Evolutionary conservation across 1,284 basidiomycete species (phyloP), one percentile per base, ranked within the genome.

Genomic region (Chondrostereum purpureum): DNA sequence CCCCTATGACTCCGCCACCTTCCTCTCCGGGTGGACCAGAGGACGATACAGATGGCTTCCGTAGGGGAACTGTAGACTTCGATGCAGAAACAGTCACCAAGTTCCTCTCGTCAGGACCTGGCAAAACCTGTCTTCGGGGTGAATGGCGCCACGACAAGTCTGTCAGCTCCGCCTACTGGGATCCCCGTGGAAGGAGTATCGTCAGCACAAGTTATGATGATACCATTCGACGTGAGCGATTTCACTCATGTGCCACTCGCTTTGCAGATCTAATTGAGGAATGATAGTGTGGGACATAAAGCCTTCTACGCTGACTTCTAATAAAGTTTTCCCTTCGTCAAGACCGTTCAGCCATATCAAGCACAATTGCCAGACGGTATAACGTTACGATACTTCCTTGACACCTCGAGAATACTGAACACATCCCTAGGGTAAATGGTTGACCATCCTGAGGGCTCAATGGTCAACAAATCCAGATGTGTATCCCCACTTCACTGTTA

Each of bases 171-270:
- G 88, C 83, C 0, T 89, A 82, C 53, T 90, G 87, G 87, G 86
- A 89, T 58, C 76, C 85, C 5, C 68, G 80, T 46, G 87, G 87
- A 10, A 73, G 81, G 24, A 70, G 76, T 42, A 80, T 90, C 49
- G 78, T 89, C 33, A 88, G 84, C 60, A 90, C 88, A 4, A 80
- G 80, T 57, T 89, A 90, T 54, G 88, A 90, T 53, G 80, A 90
- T 62, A 75, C 72, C 1, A 53, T 90, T 27, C 69, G 84, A 54
- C 53, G 87, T 88, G 57, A 53, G 82, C 66, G 6, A 17, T 49
- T 45, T 44, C n/a, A 40, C 41, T n/a, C n/a, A n/a, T n/a, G 37
- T 39, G 24, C 14, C 22, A 23, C 36, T 44, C 14, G n/a, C 37
- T 31, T 52, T 33, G 18, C 6, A 45, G 13, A 13, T 10, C 19